Base-by-base conservation (phyloP, 305 asterid genomes). In the Solanum aculeatissimum region DNA sequence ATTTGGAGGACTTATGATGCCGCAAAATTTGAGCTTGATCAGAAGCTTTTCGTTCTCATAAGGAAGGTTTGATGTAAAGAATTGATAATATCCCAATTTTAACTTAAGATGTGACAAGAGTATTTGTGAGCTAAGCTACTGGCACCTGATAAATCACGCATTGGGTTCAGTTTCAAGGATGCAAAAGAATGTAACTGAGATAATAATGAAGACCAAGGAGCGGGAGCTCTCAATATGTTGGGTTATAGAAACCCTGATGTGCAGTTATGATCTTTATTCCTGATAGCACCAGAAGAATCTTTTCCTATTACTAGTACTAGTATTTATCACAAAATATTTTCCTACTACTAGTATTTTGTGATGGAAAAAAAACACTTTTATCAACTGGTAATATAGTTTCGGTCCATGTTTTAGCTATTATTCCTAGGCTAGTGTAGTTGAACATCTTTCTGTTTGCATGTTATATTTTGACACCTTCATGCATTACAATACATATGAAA, bases 1-100 rank as follows among this genome's bases (percentile, higher is more conserved):
- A 7, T 95, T 95, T 83, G 96, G 96, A 85, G 97, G 97, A 82
- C 96, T 94, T 81, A 91, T 94, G 89, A 93, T 95, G 98, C 84
- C 29, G 89, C 97, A 71, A 92, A 93, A 69, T 65, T 93, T 74
- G 97, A 93, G 92, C 95, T 95, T 14, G 98, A 95, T 85, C 97
- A 93, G 91, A 92, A 81, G 92, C 43, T 93, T 90, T 95, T 95
- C 86, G 85, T 95, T 83, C 98, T 94, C 80, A 80, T 94, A 3
- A 90, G 95, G 89, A 95, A 95, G 92, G 94, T 94, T 62, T 92
- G 86, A 90, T 54, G 23, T n/a, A n/a, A 63, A 63, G 47, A 68
- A 18, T 18, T 68, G 49, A 35, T 35, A 35, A 16, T 68, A 63
- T 5, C 40, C 16, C 70, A 63, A 27, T 27, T 63, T 63, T 63